phyloP scores from a whole-genome alignment of 805 yeast genomes.

The Metschnikowia santaceciliae region DNA sequence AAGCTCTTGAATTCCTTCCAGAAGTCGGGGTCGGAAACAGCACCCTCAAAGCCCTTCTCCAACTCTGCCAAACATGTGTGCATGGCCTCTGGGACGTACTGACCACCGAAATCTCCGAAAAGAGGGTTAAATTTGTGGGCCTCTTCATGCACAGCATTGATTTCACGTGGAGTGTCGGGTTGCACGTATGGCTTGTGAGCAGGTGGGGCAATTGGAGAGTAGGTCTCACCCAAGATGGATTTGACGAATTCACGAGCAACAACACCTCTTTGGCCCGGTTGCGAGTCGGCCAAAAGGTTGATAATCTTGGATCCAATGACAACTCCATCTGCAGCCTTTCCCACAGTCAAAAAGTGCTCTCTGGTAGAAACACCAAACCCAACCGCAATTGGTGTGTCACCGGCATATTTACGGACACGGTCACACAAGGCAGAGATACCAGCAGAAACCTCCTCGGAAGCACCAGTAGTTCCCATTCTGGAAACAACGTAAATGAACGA shows the following conservation, averaged over 20 bases:
- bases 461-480: constrained; percentile 98
- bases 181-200: constrained; percentile 17
- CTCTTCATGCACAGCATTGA: constrained; percentile 45
- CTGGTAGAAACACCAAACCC: constrained; percentile 97
- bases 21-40: constrained; percentile 83
- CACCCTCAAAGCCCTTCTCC: constrained; percentile 82
- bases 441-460: constrained; percentile 57
- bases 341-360: constrained; percentile 81
- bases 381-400: constrained; percentile 71
- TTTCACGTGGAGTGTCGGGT: constrained; percentile 23
- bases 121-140: constrained; percentile 65
- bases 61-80: constrained; percentile 88
- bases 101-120: constrained; percentile 97
- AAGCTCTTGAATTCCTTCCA: constrained; percentile 88
- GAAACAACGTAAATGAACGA: constrained; percentile 95
- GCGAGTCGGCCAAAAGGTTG: constrained; percentile 61
- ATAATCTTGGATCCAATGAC: constrained; percentile 91
- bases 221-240: constrained; percentile 61
- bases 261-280: constrained; percentile 55
- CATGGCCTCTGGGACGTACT: constrained; percentile 95
- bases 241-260: constrained; percentile 65
- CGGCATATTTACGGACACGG: constrained; percentile 72
- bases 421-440: constrained; percentile 65
- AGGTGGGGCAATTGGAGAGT: constrained; percentile 26
- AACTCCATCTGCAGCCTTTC: constrained; percentile 85